phyloP scores from a whole-genome alignment of 306 rosid genomes.

The Acacia crassicarpa region DNA sequence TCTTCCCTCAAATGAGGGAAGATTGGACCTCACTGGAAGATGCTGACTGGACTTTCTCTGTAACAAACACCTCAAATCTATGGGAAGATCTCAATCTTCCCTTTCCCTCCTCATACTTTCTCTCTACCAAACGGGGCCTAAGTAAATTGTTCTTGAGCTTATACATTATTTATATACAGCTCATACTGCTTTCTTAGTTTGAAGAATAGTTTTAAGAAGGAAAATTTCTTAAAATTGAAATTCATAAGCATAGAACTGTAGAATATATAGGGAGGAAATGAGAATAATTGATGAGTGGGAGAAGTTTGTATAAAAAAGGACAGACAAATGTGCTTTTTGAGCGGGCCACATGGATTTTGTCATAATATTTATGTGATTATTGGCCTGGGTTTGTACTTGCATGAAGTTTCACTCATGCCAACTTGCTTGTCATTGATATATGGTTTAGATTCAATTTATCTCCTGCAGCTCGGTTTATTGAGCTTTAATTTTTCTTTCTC shows the following conservation, averaged over 20 bases:
- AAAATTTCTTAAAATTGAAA: background rate
- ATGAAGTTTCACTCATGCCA: background rate
- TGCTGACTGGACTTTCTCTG: too few relatives aligned
- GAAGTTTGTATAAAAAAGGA: background rate
- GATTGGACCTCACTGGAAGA: too few relatives aligned
- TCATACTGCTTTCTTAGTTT: slow-evolving; percentile 2
- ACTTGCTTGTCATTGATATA: background rate
- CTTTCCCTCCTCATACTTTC: too few relatives aligned
- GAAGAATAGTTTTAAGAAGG: background rate
- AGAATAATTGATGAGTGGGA: background rate
- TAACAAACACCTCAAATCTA: too few relatives aligned
- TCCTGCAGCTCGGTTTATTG: background rate
- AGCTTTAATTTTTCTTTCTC: background rate
- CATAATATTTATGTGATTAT: background rate
- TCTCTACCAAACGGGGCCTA: too few relatives aligned
- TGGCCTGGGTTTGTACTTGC: slow-evolving; percentile 5
- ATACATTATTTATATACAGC: background rate
- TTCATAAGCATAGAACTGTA: background rate
- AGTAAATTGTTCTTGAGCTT: background rate
- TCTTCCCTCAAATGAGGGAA: too few relatives aligned
- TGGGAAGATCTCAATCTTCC: too few relatives aligned
- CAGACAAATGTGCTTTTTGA: background rate
- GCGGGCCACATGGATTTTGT: background rate
- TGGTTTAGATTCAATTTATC: background rate
- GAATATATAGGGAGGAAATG: background rate